Evolutionary conservation across 768 basidiomycete species (phyloP).

Genomic region (Russula emetica): DNA sequence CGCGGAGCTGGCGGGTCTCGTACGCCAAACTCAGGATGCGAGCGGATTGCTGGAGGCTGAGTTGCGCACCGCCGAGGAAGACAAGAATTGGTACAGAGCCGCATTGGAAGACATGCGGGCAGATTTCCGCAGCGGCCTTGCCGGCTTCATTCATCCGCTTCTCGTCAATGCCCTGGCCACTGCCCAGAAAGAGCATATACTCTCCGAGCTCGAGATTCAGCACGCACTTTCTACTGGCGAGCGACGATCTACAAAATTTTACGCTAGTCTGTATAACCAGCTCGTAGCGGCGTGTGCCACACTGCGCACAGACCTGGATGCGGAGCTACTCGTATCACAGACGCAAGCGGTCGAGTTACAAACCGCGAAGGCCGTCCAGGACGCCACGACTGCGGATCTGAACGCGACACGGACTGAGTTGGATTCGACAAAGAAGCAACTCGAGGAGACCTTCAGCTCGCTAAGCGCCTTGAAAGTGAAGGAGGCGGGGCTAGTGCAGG

Average conservation of each 20-base stretch:
- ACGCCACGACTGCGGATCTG: slow-evolving; percentile 43
- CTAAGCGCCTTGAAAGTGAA: slow-evolving; percentile 26
- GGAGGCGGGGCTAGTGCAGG: slow-evolving; percentile 33
- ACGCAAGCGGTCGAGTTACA: slow-evolving; percentile 39
- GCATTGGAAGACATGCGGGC: slow-evolving; percentile 14
- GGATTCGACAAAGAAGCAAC: slow-evolving; percentile 27
- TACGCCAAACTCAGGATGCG: slow-evolving; percentile 54
- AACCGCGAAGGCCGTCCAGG: slow-evolving; percentile 39
- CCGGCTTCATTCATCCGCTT: background rate
- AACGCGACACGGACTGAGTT: slow-evolving; percentile 32
- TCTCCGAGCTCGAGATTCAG: slow-evolving; percentile 14
- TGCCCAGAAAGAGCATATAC: slow-evolving; percentile 6
- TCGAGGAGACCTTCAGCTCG: slow-evolving; percentile 28
- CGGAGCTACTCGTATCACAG: slow-evolving; percentile 21
- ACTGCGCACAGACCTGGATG: slow-evolving; percentile 26
- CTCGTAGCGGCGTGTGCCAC: slow-evolving; percentile 28
- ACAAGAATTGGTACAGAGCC: slow-evolving; percentile 21
- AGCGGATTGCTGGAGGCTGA: slow-evolving; percentile 40
- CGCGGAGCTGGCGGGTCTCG: slow-evolving; percentile 55
- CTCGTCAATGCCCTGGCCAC: slow-evolving; percentile 5
- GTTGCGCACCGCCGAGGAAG: slow-evolving; percentile 29
- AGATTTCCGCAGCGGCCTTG: background rate
- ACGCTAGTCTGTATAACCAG: slow-evolving; percentile 27
- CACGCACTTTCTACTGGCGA: slow-evolving; percentile 12
- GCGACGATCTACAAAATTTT: slow-evolving; percentile 1